Evolutionary conservation across 2,329 filamentous ascomycete genomes (phyloP).

Genomic region (Colletotrichum lindemuthianum): DNA sequence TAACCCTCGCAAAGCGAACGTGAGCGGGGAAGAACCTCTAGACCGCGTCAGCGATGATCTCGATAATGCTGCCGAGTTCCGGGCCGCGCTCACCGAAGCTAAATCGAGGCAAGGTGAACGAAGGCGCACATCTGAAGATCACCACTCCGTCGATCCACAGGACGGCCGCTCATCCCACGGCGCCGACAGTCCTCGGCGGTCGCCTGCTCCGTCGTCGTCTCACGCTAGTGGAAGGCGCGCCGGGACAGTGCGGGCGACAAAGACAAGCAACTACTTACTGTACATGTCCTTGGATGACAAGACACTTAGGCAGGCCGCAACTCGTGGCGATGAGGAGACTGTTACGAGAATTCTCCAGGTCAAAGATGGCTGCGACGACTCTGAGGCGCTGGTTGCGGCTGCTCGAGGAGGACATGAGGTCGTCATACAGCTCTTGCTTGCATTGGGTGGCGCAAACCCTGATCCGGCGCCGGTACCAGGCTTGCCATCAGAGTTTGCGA

Average conservation of each 20-base stretch:
- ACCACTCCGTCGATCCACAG: conserved; percentile 57
- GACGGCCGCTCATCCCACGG: conserved; percentile 64
- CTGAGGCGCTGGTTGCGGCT: conserved; percentile 88
- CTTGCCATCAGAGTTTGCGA: conserved; percentile 77
- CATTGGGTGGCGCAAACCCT: conserved; percentile 71
- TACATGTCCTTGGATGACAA: conserved; percentile 73
- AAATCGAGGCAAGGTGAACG: conserved; percentile 65
- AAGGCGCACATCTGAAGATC: conserved; percentile 67
- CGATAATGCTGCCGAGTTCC: conserved; percentile 84
- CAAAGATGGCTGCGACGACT: conserved; percentile 73
- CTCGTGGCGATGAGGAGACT: conserved; percentile 69
- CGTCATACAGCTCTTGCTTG: conserved; percentile 81
- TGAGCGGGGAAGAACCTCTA: conserved; percentile 91
- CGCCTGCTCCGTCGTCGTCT: conserved; percentile 56
- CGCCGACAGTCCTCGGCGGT: conserved; percentile 67
- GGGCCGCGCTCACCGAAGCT: conserved; percentile 70
- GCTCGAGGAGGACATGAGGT: conserved; percentile 92
- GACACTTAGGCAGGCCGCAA: conserved; percentile 68
- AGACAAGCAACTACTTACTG: conserved; percentile 71
- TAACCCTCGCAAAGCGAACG: conserved; percentile 89
- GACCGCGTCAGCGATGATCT: conserved; percentile 81
- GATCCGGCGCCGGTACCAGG: conserved; percentile 75
- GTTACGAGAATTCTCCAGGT: conserved; percentile 71
- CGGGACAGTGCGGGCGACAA: conserved; percentile 68
- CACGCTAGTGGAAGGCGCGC: conserved; percentile 57